Evolutionary conservation across 768 basidiomycete genomes (phyloP), one percentile per base, ranked within the genome.

Genomic region (Lentinula sp.): DNA sequence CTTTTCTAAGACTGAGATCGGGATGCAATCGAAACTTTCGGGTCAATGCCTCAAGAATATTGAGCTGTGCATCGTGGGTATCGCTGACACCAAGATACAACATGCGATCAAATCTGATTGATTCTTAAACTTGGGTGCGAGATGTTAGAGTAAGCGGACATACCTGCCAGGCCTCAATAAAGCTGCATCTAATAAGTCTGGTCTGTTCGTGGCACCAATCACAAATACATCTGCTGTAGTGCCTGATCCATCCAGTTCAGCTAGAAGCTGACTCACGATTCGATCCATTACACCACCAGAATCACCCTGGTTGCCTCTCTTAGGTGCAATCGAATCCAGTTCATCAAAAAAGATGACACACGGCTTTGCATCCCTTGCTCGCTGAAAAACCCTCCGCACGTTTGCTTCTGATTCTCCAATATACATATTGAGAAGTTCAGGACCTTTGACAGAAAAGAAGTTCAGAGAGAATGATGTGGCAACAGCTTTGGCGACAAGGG

Each of bases 351-450:
- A 98, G 53, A 98, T 91, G 50, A 97, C 89, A 72, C 95, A 98
- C 7, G 95, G 95, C 57, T 85, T 86, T 1, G 95, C 95, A 74
- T 95, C 94, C 57, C 92, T 76, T 31, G 95, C 95, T 11, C 86
- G 84, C 70, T 95, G 92, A 71, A 98, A 98, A 1, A 98, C 86
- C 15, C 88, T 80, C 13, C 97, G 84, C 43, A 99, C 95, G 73
- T 98, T 99, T 63, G 98, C 97, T 73, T 98, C 95, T 10, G 93
- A 95, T 74, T 97, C 95, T 61, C 95, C 95, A 67, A 98, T 96
- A 74, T 96, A 98, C 95, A 98, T 98, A 74, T 96, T 96, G 55
- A 97, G 83, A 40, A 98, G 75, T 68, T 98, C 95, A 3, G 95
- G 95, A 0, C 95, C 95, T 71, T 98, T 97, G 67, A 97, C 86